Percentiles rank a stretch among this genome's conserved stretches.
These are phyloP conservation scores for Chara braunii DNA, from an alignment of 139 green algal genomes.

Conservation along the genomic window DNA sequence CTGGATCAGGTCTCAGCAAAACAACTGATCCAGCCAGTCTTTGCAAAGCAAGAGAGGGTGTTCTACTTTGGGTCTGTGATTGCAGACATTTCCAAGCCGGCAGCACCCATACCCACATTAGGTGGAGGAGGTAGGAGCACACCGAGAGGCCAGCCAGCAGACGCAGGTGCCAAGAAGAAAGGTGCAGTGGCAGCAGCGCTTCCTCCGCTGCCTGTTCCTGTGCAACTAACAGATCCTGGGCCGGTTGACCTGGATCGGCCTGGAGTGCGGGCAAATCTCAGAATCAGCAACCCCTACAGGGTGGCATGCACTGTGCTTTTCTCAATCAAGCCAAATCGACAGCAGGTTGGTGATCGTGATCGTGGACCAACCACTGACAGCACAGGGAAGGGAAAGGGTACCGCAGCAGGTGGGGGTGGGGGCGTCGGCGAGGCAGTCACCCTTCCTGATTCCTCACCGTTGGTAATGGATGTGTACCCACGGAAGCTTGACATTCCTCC, in stretches of 20 bases:
- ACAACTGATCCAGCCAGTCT: constrained; percentile 41
- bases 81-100: constrained; percentile 42
- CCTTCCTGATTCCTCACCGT: too few species aligned
- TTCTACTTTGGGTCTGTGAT: constrained; percentile 71
- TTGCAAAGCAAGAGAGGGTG: constrained; percentile 50
- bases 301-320: constrained; percentile 67
- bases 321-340: constrained; percentile 55
- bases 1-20: constrained; percentile 56
- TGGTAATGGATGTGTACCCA: constrained; percentile 58
- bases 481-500: constrained; percentile 48
- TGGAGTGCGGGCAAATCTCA: constrained; percentile 58
- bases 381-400: too few species aligned
- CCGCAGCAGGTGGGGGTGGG: too few species aligned
- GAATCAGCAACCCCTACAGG: constrained; percentile 73
- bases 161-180: not conserved
- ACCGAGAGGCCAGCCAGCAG: not conserved
- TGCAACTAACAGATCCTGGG: not conserved
- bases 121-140: too few species aligned
- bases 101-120: not conserved
- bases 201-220: not conserved
- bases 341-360: too few species aligned
- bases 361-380: too few species aligned
- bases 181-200: not conserved
- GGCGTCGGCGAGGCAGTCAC: not conserved
- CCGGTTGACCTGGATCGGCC: constrained; percentile 3